phyloP scores from a whole-genome alignment of 179 eudicot genomes.

The Spinacia oleracea region DNA sequence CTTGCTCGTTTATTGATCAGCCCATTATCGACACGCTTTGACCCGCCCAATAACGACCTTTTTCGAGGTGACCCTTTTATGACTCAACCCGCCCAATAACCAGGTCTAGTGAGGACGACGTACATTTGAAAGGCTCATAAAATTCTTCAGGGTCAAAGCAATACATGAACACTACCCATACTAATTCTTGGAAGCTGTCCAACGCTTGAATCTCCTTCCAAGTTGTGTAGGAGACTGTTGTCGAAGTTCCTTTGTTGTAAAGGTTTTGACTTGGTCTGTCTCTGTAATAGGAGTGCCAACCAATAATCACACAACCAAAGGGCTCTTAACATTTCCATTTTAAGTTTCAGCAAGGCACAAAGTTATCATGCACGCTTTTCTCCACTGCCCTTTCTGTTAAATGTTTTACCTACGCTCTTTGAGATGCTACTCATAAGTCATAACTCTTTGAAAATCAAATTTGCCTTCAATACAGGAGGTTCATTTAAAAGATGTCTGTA shows the following conservation, averaged over 20 bases:
- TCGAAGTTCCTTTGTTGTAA: not conserved
- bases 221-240: not conserved
- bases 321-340: not conserved
- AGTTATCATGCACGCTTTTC: not conserved
- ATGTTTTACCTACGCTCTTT: not conserved
- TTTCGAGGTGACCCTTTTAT: too few relatives aligned
- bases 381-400: not conserved
- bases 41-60: too few relatives aligned
- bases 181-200: not conserved
- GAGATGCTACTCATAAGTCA: not conserved
- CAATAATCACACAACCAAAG: constrained; percentile 2
- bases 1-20: too few relatives aligned
- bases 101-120: not conserved
- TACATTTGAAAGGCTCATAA: not conserved
- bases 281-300: not conserved
- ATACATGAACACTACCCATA: not conserved
- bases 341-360: not conserved
- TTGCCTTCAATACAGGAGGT: not conserved
- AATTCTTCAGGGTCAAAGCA: not conserved
- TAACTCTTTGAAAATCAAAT: not conserved
- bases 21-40: too few relatives aligned
- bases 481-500: not conserved
- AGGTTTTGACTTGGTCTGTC: not conserved
- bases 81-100: too few relatives aligned
- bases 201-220: not conserved